Evolutionary conservation across 179 eudicot genomes (phyloP).

Genomic region (Amaranthus tricolor): DNA sequence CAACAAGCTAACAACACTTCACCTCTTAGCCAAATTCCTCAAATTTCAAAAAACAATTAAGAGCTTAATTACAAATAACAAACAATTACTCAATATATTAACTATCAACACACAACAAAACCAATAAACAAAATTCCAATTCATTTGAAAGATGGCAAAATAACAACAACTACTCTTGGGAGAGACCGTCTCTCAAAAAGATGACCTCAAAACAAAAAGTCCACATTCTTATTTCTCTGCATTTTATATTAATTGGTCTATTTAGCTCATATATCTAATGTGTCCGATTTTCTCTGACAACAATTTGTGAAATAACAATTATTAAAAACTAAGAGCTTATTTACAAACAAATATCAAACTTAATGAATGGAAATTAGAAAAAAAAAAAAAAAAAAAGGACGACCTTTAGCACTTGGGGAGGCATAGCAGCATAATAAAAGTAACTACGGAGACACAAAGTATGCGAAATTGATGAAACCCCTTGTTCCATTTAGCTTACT

Average conservation of each 20-base stretch:
- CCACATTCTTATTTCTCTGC: too few species aligned
- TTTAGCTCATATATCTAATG: too few species aligned
- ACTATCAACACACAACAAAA: too few species aligned
- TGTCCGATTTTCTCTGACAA: too few species aligned
- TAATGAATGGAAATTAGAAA: not conserved
- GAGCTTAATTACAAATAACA: conserved; percentile 35
- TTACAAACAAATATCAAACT: not conserved
- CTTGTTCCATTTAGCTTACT: conserved; percentile 10
- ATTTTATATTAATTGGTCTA: too few species aligned
- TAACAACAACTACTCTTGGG: too few species aligned
- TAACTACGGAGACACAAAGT: not conserved
- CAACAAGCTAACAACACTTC: conserved; percentile 35
- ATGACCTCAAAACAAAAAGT: too few species aligned
- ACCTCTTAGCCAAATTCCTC: conserved; percentile 59
- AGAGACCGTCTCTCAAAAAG: too few species aligned
- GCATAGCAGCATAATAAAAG: not conserved
- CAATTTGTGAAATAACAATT: not conserved
- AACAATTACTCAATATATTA: too few species aligned
- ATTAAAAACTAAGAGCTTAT: not conserved
- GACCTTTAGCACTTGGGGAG: conserved; percentile 8
- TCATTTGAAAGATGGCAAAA: too few species aligned
- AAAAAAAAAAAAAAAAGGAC: not conserved
- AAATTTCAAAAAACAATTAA: conserved; percentile 57
- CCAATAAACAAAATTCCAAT: too few species aligned
- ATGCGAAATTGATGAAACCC: not conserved